Evolutionary conservation across 2,329 filamentous ascomycete genomes (phyloP), one percentile per base, ranked within the genome.

Genomic region (Polytolypa hystricis): DNA sequence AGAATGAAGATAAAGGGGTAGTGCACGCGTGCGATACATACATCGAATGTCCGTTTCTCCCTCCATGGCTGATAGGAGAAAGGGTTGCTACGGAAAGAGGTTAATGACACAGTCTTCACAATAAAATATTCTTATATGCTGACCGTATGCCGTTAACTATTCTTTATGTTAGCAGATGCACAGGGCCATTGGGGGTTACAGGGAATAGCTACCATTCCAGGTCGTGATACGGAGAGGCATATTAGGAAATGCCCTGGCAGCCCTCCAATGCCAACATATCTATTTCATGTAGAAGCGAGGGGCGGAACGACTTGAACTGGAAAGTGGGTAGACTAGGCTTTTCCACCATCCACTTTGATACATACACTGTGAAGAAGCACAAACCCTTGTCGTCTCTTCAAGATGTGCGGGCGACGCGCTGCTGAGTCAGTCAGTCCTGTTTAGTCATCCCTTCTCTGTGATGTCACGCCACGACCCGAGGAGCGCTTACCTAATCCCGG

Each of bases 41-140:
- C 81, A 60, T 79, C 70, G 49, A 82, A 86, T 2, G 75, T 79
- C 46, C 74, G 72, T 35, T 74, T 75, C 42, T 79, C 73, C 45
- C 78, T 69, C 84, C 83, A 89, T 74, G 83, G 84, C 52, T 85
- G 76, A 53, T 87, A 87, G n/a, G 73, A 72, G 49, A 89, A 89
- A 2, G 83, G 83, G 49, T 89, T 89, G 47, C 82, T 84, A 42
- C 33, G 16, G 23, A 17, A n/a, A 26, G n/a, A 15, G 18, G 7
- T 34, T 38, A 37, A 29, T 31, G n/a, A 28, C 2, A 23, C 10
- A 18, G 4, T 25, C 14, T 10, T 18, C 4, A 14, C 7, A 33
- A 9, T 11, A 16, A 6, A 14, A 4, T 10, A 20, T 25, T 25
- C 29, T n/a, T n/a, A n/a, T n/a, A 10, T 20, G 40, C 54, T 37